These are phyloP conservation scores for Panicum hallii DNA, from an alignment of 202 grass and related monocot species.

Conservation along the genomic window DNA sequence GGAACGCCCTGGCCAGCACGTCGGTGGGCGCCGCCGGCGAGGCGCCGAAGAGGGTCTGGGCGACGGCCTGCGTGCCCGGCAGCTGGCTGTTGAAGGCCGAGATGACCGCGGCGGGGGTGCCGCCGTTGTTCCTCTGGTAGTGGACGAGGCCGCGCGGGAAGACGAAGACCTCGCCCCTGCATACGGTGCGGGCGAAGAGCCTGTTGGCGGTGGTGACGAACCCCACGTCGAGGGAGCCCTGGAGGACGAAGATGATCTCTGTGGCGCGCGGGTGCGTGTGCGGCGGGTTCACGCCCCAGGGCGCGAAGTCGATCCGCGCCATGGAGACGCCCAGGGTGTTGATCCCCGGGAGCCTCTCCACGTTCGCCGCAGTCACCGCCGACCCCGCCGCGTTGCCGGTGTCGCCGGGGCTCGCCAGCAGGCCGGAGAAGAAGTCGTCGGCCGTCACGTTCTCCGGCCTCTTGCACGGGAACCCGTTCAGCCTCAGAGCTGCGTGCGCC, in stretches of 20 bases:
- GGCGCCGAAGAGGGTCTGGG: constrained; percentile 59
- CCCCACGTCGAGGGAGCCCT: constrained; percentile 73
- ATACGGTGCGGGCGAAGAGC: constrained; percentile 59
- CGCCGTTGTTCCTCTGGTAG: constrained; percentile 63
- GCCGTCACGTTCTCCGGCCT: constrained; percentile 54
- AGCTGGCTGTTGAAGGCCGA: constrained; percentile 79
- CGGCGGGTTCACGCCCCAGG: constrained; percentile 70
- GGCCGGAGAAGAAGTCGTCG: constrained; percentile 67
- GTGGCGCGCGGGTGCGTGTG: constrained; percentile 85
- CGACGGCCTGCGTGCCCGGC: constrained; percentile 53
- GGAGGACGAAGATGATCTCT: constrained; percentile 65
- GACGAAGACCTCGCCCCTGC: constrained; percentile 66
- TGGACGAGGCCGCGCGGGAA: constrained; percentile 73
- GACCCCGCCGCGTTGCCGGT: constrained; percentile 54
- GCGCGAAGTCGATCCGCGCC: constrained; percentile 72
- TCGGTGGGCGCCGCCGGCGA: constrained; percentile 44
- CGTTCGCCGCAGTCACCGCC: constrained; percentile 48
- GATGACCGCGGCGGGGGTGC: constrained; percentile 43
- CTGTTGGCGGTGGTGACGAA: constrained; percentile 73
- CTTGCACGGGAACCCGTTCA: constrained; percentile 86
- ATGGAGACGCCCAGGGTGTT: constrained; percentile 76
- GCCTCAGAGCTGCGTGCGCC: constrained; percentile 46
- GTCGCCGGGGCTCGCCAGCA: constrained; percentile 38
- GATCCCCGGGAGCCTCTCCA: constrained; percentile 60
- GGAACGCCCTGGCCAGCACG: constrained; percentile 64